phyloP scores from a whole-genome alignment of 2,329 filamentous ascomycete genomes.

The Epichloe gansuensis region DNA sequence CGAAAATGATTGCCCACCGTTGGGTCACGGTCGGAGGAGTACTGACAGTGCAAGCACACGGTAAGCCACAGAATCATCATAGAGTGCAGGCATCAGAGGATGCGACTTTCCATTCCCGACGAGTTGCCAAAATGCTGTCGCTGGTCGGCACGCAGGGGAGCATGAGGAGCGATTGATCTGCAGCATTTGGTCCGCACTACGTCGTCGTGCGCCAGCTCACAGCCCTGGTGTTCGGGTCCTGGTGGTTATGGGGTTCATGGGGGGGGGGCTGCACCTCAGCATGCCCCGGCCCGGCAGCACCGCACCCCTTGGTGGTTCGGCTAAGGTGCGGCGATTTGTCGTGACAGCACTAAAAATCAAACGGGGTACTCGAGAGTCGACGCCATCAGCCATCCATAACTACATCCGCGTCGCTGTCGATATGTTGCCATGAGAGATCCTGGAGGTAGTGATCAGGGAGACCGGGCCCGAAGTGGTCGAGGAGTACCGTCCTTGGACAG shows the following conservation, averaged over 20 bases:
- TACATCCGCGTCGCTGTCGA: conserved; percentile 22
- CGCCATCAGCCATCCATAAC: conserved; percentile 18
- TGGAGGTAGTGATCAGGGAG: conserved; percentile 22
- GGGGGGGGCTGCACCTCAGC: neutral
- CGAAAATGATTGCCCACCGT: neutral
- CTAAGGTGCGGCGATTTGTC: conserved; percentile 28
- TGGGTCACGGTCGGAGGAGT: neutral
- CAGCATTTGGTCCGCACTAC: neutral
- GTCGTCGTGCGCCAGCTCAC: neutral
- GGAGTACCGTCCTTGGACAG: conserved; percentile 20
- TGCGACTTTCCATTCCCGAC: neutral
- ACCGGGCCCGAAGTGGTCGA: conserved; percentile 24
- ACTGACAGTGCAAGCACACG: neutral
- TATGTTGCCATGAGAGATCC: conserved; percentile 30
- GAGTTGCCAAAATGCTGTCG: neutral
- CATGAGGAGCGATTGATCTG: neutral
- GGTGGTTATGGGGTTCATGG: neutral
- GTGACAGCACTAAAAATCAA: conserved; percentile 27
- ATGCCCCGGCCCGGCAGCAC: neutral
- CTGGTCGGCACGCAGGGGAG: neutral
- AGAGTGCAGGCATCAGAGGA: neutral
- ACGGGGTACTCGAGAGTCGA: conserved; percentile 12
- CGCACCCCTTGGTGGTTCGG: conserved; percentile 13
- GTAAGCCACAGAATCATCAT: neutral
- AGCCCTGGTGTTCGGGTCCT: neutral